A percentile compares a stretch with the other conserved stretches of the same genome.
Conservation (phyloP, 768 basidiomycete genomes). For the Ramaria sp. region DNA sequence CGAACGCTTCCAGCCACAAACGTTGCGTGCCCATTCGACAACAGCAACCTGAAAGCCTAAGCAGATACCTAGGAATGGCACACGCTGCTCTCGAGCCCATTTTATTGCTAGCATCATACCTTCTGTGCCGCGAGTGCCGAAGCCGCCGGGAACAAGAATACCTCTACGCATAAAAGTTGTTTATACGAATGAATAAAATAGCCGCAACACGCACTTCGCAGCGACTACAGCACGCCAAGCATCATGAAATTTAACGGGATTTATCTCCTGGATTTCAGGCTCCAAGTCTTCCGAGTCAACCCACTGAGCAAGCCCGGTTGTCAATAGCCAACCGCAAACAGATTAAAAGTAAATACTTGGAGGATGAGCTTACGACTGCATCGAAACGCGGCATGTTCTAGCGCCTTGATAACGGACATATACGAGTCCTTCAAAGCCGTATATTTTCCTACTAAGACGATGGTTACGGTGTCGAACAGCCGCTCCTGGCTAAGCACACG, state of each 20-base stretch:
- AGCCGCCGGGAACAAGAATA: slow-evolving; percentile 95
- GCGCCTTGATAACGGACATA: slow-evolving; percentile 93
- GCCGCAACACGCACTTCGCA: slow-evolving; percentile 49
- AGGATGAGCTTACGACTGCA: slow-evolving; percentile 77
- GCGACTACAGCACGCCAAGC: slow-evolving; percentile 90
- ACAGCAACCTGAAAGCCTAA: slow-evolving; percentile 97
- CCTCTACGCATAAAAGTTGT: slow-evolving; percentile 41
- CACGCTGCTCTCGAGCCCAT: slow-evolving; percentile 89
- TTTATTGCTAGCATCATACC: slow-evolving; percentile 98
- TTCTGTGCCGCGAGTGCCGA: slow-evolving; percentile 87
- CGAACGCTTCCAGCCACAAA: slow-evolving; percentile 60
- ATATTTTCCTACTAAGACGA: slow-evolving; percentile 95
- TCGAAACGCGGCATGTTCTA: slow-evolving; percentile 94
- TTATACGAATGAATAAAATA: neutral
- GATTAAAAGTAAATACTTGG: slow-evolving; percentile 39
- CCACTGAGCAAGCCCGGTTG: slow-evolving; percentile 47
- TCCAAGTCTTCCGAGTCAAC: slow-evolving; percentile 93
- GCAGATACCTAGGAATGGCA: slow-evolving; percentile 95
- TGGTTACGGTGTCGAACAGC: slow-evolving; percentile 76
- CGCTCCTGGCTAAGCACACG: slow-evolving; percentile 68
- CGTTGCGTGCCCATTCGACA: slow-evolving; percentile 85
- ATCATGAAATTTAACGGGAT: slow-evolving; percentile 87
- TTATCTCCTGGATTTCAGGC: slow-evolving; percentile 60
- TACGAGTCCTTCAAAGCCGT: slow-evolving; percentile 95
- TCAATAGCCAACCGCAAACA: neutral